phyloP scores from a whole-genome alignment of 1,139 yeast genomes.

The Geotrichum candidum region DNA sequence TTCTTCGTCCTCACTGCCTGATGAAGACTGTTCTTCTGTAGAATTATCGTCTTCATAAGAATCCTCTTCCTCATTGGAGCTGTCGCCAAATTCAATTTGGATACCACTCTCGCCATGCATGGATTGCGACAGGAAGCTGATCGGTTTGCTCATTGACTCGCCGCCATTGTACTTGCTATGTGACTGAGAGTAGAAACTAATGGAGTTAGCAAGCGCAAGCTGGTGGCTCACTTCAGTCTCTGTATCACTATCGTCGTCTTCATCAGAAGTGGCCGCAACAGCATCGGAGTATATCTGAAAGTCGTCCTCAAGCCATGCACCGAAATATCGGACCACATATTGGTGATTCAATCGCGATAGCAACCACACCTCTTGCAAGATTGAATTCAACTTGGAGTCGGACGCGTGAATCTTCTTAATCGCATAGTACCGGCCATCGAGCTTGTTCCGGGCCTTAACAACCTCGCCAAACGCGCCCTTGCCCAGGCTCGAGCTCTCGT shows the following conservation, averaged over 20 bases:
- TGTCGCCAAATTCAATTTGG: slow-evolving; percentile 30
- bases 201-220: slow-evolving; percentile 7
- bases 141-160: slow-evolving; percentile 21
- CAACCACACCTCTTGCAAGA: slow-evolving; percentile 84
- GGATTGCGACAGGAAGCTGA: slow-evolving; percentile 32
- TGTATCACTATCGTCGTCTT: slow-evolving; percentile 17
- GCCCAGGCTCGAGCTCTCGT: slow-evolving; percentile 87
- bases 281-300: slow-evolving; percentile 23
- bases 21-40: slow-evolving; percentile 13
- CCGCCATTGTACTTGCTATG: slow-evolving; percentile 13
- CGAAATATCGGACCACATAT: slow-evolving; percentile 90
- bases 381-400: slow-evolving; percentile 69
- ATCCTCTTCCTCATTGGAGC: slow-evolving; percentile 22
- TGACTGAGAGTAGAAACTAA: slow-evolving; percentile 7
- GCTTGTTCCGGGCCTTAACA: slow-evolving; percentile 83
- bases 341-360: slow-evolving; percentile 90
- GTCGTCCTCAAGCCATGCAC: slow-evolving; percentile 92
- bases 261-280: slow-evolving; percentile 21
- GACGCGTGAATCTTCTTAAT: slow-evolving; percentile 84
- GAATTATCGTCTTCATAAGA: slow-evolving; percentile 13
- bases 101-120: slow-evolving; percentile 25
- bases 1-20: slow-evolving; percentile 20
- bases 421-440: slow-evolving; percentile 94
- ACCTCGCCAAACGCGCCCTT: slow-evolving; percentile 97
- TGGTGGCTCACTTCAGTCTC: slow-evolving; percentile 5